These are phyloP conservation scores for Phanerochaete carnosa DNA, from an alignment of 768 basidiomycete genomes.

Conservation along the genomic window DNA sequence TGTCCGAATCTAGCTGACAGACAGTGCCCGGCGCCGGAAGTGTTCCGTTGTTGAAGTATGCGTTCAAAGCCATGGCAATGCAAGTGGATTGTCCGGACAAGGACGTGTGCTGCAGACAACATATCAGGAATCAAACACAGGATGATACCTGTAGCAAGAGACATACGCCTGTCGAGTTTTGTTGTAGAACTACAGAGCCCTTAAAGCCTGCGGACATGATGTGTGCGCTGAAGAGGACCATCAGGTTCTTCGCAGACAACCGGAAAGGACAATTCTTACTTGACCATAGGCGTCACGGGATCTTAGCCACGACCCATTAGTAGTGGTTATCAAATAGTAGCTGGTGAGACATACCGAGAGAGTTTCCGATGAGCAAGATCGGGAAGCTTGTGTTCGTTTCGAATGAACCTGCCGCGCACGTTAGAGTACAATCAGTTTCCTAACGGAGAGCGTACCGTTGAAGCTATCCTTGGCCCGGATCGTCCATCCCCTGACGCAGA, in stretches of 20 bases:
- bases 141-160: background rate
- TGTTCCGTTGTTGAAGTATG: constrained; percentile 22
- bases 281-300: constrained; percentile 11
- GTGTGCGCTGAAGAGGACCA: background rate
- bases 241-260: background rate
- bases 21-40: constrained; percentile 21
- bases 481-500: constrained; percentile 1
- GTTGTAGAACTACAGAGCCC: constrained; percentile 1
- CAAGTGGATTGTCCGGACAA: constrained; percentile 15
- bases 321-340: background rate
- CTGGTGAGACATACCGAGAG: constrained; percentile 2
- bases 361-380: constrained; percentile 24
- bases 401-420: constrained; percentile 6
- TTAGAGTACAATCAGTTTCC: background rate
- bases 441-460: background rate
- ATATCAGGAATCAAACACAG: background rate
- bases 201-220: constrained; percentile 3
- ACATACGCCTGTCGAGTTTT: constrained; percentile 13
- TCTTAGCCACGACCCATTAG: background rate
- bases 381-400: constrained; percentile 22
- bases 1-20: constrained; percentile 19
- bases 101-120: constrained; percentile 14
- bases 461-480: background rate
- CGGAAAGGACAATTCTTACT: background rate
- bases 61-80: constrained; percentile 18